Base-by-base conservation (phyloP, 176 grass and related monocot genomes). In the Musa troglodytarum region DNA sequence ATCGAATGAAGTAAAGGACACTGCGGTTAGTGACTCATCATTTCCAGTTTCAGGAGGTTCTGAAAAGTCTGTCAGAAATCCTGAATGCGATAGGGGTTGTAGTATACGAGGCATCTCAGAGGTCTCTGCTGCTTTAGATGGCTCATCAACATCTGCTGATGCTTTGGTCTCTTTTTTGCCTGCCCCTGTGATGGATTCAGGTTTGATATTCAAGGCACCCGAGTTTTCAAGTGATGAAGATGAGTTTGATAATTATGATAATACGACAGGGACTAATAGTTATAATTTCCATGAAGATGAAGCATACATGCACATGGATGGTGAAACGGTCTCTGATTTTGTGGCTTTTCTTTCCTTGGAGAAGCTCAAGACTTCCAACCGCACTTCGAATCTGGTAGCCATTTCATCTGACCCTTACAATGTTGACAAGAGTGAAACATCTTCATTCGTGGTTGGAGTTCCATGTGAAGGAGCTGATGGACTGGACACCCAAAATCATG, bases 31-130 rank as follows among this genome's bases (percentile, higher is more conserved):
- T 77, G 23, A 72, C 63, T 71, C 43, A 16, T n/a, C 64, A 49
- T 75, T 81, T 65, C 82, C 26, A 50, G 77, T 77, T 74, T 63
- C 79, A 50, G 56, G 49, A 67, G 50, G 49, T 82, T 52, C 72
- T 20, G 34, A 77, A 53, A 72, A 4, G 34, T 43, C 64, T 81
- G 58, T 78, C 11, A 57, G 63, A 43, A 28, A 87, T 63, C 53
- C 34, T 50, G 79, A 76, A 17, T 78, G 75, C 53, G 79, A 82
- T 49, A 19, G 19, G 54, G 51, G 71, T 26, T 72, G 17, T 57
- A 10, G 29, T 53, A 9, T 51, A 43, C 34, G 34, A 43, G 34
- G 34, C 34, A 43, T 43, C 34, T 43, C 4, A 5, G 34, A 43
- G 34, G 34, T 43, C 34, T 43, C 34, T 43, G 34, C 34, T 43